Percentiles rank a stretch among this genome's conserved stretches.
These are phyloP conservation scores for Plantago major DNA, from an alignment of 257 asterid species.

Conservation along the genomic window DNA sequence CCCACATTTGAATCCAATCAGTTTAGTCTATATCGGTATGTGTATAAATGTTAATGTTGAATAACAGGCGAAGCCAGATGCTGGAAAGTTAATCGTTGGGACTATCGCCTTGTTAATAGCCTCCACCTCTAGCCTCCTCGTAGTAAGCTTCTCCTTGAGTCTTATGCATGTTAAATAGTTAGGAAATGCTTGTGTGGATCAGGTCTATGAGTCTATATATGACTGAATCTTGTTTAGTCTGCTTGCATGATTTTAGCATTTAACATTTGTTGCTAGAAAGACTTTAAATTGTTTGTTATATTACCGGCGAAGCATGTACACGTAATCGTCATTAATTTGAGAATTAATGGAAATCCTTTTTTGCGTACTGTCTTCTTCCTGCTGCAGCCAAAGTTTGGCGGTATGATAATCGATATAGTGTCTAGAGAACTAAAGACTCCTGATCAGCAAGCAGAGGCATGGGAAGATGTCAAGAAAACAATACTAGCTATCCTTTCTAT, in stretches of 20 bases:
- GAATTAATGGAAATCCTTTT: background rate
- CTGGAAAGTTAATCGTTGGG: conserved; percentile 40
- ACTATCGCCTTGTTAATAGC: conserved; percentile 45
- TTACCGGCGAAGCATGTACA: background rate
- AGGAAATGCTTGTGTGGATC: too few relatives aligned
- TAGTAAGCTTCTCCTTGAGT: conserved; percentile 17
- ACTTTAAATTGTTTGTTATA: too few relatives aligned
- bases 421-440: conserved; percentile 32
- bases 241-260: too few relatives aligned
- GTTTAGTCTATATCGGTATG: too few relatives aligned
- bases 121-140: conserved; percentile 38
- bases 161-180: too few relatives aligned
- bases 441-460: conserved; percentile 33
- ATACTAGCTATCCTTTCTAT: conserved; percentile 29
- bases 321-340: background rate
- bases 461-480: conserved; percentile 36
- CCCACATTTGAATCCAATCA: too few relatives aligned
- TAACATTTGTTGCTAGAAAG: too few relatives aligned
- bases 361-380: background rate
- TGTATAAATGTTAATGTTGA: background rate
- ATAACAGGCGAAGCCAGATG: conserved; percentile 45
- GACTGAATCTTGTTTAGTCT: too few relatives aligned
- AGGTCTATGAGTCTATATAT: too few relatives aligned
- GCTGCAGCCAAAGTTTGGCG: conserved; percentile 45
- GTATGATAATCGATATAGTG: conserved; percentile 43